These are phyloP conservation scores for Rutidosis leptorrhynchoides DNA, from an alignment of 129 eudicot genomes.

Conservation along the genomic window DNA sequence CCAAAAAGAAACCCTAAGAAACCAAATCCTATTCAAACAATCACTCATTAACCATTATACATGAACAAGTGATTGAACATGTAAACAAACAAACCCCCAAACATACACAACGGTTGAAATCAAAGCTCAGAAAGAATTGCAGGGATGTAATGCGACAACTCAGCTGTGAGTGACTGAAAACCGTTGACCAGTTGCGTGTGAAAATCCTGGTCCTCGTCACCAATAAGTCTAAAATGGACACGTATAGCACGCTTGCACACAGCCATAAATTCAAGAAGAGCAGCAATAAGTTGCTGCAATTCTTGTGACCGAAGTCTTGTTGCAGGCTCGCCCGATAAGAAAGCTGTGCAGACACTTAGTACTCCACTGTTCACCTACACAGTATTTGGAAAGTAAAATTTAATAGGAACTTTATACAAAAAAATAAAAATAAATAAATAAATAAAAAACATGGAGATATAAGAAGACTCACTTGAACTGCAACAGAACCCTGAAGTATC, in stretches of 20 bases:
- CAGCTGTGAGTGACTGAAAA: conserved; percentile 98
- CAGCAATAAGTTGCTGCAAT: conserved; percentile 93
- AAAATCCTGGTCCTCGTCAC: conserved; percentile 98
- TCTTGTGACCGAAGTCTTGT: conserved; percentile 96
- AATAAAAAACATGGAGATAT: conserved; percentile 1
- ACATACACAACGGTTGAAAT: conserved; percentile 24
- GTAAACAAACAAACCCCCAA: conserved; percentile 27
- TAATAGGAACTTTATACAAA: neutral
- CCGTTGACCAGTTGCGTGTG: conserved; percentile 97
- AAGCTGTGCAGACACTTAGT: conserved; percentile 93
- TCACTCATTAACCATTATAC: conserved; percentile 28
- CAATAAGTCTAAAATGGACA: conserved; percentile 92
- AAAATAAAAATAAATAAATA: neutral
- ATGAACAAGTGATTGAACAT: conserved; percentile 18
- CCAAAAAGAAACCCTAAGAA: conserved; percentile 12
- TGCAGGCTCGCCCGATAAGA: conserved; percentile 97
- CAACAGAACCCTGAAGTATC: conserved; percentile 98
- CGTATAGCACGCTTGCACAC: conserved; percentile 97
- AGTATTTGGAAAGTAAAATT: neutral
- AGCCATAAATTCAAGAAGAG: conserved; percentile 98
- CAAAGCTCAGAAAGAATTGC: conserved; percentile 97
- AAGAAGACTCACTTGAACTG: conserved; percentile 81
- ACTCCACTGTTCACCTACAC: conserved; percentile 96
- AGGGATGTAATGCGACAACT: conserved; percentile 95
- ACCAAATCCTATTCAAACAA: conserved; percentile 31